phyloP scores from a whole-genome alignment of 2,329 filamentous ascomycete genomes.

The Calonectria leucothoes region DNA sequence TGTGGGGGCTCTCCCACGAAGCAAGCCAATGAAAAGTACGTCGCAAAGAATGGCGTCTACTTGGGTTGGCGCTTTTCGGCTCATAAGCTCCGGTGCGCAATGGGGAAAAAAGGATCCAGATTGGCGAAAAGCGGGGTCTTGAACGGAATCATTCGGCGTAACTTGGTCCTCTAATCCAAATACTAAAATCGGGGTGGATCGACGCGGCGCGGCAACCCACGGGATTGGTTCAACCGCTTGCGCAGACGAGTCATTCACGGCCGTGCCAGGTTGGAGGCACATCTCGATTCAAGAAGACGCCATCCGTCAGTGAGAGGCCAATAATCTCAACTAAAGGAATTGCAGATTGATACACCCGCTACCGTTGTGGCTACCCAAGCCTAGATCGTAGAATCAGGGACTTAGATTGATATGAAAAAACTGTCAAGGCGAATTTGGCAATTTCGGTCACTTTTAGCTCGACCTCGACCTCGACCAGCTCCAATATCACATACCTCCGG shows the following conservation, averaged over 20 bases:
- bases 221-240: background rate
- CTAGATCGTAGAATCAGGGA: background rate
- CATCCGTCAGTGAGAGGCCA: no score
- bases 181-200: background rate
- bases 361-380: no score
- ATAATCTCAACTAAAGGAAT: background rate
- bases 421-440: background rate
- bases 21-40: background rate
- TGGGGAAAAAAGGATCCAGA: background rate
- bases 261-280: no score
- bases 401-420: background rate
- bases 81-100: background rate
- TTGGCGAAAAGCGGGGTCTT: background rate
- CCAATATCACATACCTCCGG: background rate
- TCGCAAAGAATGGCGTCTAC: no score
- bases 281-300: background rate
- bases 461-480: background rate
- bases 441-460: background rate
- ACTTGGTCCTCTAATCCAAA: background rate
- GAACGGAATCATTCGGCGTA: background rate
- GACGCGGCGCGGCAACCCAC: background rate
- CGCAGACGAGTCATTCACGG: background rate
- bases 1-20: background rate
- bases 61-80: background rate
- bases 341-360: background rate